Evolutionary conservation across 73 alveolate species (phyloP), one percentile per base, ranked within the genome.

Genomic region (Paramecium tetraurelia): DNA sequence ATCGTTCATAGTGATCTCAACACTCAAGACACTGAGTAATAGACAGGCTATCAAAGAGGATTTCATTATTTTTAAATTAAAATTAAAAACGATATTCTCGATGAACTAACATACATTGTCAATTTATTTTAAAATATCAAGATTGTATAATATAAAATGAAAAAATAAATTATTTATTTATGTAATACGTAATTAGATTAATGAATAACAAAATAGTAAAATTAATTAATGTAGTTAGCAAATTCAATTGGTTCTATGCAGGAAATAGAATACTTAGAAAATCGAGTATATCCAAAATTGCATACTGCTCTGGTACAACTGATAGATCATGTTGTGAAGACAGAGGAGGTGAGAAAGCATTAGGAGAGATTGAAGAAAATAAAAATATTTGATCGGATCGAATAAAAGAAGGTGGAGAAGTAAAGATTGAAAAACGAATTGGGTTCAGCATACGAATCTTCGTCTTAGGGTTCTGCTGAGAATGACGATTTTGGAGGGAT

Each of bases 301-400:
- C 85, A 86, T 86, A 38, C 69, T 8, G 93, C 93, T 59, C 43
- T 86, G n/a, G 72, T 86, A 58, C 4, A 40, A 58, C 77, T 86
- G 20, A 59, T 86, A 7, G 93, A 86, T 41, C 93, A 86, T 63
- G 85, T 86, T 3, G 85, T 86, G 5, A 86, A 86, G 33, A 86
- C 93, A 41, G 93, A 86, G 11, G 93, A 86, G 7, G 85, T 86
- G 5, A 58, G 93, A 41, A 86, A 86, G 71, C 93, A 86, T 43
- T 68, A 86, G 38, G 93, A 86, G 24, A 86, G 93, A 38, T 58
- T 86, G 14, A 86, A 86, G 27, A 86, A 77, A 41, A 86, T 63
- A 31, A 86, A 86, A 68, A 77, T 86, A 31, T 86, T 86, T 86
- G 93, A 86, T 86, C 29, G 63, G 12, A 38, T 86, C n/a, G 93